phyloP scores from a whole-genome alignment of 2,329 filamentous ascomycete genomes.

The Alternaria arbusti region DNA sequence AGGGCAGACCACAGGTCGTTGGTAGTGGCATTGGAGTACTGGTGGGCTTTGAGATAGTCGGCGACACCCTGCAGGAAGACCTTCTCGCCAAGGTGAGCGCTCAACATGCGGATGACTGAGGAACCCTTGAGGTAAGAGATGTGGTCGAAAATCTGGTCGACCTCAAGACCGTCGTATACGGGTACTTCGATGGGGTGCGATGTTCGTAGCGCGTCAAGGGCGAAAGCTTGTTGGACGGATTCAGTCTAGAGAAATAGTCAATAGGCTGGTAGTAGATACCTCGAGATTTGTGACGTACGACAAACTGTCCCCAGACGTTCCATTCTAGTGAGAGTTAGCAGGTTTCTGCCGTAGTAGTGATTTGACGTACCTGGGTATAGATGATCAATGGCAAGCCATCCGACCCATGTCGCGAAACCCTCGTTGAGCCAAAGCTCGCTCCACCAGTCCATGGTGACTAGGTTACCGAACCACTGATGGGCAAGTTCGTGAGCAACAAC shows the following conservation, averaged over 20 bases:
- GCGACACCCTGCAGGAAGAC: conserved; percentile 90
- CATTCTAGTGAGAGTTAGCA: conserved; percentile 66
- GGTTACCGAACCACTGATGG: conserved; percentile 94
- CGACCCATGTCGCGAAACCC: conserved; percentile 97
- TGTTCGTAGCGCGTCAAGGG: conserved; percentile 85
- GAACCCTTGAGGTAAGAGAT: conserved; percentile 98
- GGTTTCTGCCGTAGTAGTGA: not conserved
- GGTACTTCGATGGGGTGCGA: conserved; percentile 97
- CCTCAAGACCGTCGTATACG: conserved; percentile 89
- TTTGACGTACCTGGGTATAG: conserved; percentile 72
- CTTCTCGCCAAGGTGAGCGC: conserved; percentile 84
- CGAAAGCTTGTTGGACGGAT: conserved; percentile 89
- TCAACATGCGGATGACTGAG: conserved; percentile 95
- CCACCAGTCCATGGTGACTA: conserved; percentile 98
- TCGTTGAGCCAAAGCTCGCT: conserved; percentile 90
- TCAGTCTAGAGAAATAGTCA: conserved; percentile 69
- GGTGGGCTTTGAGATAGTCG: conserved; percentile 85
- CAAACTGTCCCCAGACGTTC: conserved; percentile 97
- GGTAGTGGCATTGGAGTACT: conserved; percentile 89
- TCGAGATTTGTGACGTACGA: conserved; percentile 67
- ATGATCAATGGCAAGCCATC: conserved; percentile 89
- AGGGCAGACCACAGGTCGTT: conserved; percentile 90
- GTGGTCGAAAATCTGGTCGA: conserved; percentile 96
- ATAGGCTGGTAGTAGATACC: conserved; percentile 52
- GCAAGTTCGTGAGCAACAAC: conserved; percentile 98